Evolutionary conservation across 768 basidiomycete genomes (phyloP).

Genomic region (Phylloporus scabripes): DNA sequence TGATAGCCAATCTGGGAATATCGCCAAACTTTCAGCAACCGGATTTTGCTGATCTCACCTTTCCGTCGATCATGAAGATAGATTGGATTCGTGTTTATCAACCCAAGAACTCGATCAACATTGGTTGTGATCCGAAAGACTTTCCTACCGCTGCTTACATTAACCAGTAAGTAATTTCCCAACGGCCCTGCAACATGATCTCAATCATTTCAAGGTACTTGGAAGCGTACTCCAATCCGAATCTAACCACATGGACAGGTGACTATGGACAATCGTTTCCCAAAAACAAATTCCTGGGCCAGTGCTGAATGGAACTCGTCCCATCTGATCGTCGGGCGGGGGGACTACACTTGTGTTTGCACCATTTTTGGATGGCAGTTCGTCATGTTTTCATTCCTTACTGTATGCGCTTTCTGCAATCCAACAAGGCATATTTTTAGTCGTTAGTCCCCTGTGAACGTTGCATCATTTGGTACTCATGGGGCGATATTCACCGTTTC

Average conservation of each 20-base stretch:
- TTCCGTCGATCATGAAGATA: constrained; percentile 70
- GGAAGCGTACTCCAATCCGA: constrained; percentile 78
- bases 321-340: constrained; percentile 4
- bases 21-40: constrained; percentile 74
- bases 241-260: constrained; percentile 68
- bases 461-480: constrained; percentile 1
- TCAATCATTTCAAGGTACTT: constrained; percentile 35
- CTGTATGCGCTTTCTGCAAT: constrained; percentile 10
- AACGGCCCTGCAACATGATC: background rate
- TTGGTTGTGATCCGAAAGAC: constrained; percentile 77
- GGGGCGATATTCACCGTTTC: constrained; percentile 4
- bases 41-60: constrained; percentile 63
- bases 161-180: constrained; percentile 43
- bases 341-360: constrained; percentile 7
- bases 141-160: constrained; percentile 85
- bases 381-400: constrained; percentile 19
- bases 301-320: constrained; percentile 41
- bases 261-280: constrained; percentile 65
- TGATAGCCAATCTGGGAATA: constrained; percentile 83
- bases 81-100: constrained; percentile 95
- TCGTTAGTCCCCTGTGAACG: constrained; percentile 7
- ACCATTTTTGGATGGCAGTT: constrained; percentile 8
- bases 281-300: constrained; percentile 54
- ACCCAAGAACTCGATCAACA: constrained; percentile 56
- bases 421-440: constrained; percentile 2